Conservation (phyloP, 129 eudicot genomes). For the Saposhnikovia divaricata region DNA sequence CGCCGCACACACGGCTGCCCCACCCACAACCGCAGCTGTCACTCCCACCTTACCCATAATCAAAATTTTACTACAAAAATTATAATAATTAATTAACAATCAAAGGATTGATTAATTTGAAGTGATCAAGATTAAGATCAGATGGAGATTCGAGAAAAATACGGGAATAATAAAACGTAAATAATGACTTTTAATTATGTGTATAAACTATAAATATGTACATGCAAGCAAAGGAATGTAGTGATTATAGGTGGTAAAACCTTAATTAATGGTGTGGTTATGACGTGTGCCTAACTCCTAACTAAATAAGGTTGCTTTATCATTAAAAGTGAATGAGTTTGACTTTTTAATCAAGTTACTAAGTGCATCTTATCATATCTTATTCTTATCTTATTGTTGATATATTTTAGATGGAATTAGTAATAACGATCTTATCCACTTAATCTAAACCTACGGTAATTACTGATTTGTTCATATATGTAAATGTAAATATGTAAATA, state of each 20-base stretch:
- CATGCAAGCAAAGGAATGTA: not conserved
- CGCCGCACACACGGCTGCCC: conserved; percentile 57
- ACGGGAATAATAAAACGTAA: not conserved
- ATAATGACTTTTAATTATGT: no score
- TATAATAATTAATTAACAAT: not conserved
- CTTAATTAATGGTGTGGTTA: not conserved
- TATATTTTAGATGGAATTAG: no score
- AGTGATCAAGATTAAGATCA: not conserved
- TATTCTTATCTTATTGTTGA: not conserved
- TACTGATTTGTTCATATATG: no score
- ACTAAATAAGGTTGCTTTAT: not conserved
- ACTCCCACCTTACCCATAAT: conserved; percentile 52
- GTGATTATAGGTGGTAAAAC: not conserved
- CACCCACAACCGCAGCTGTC: conserved; percentile 53
- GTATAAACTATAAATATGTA: no score
- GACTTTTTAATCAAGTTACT: not conserved
- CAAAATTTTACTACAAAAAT: no score
- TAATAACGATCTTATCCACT: not conserved
- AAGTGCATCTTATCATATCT: no score
- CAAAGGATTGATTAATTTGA: not conserved
- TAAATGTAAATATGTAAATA: no score
- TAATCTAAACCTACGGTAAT: no score
- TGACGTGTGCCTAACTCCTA: not conserved
- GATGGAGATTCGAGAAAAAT: conserved; percentile 4
- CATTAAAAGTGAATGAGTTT: not conserved